Evolutionary conservation across 352 stramenopile species (phyloP).

Genomic region (Phytophthora pistaciae): DNA sequence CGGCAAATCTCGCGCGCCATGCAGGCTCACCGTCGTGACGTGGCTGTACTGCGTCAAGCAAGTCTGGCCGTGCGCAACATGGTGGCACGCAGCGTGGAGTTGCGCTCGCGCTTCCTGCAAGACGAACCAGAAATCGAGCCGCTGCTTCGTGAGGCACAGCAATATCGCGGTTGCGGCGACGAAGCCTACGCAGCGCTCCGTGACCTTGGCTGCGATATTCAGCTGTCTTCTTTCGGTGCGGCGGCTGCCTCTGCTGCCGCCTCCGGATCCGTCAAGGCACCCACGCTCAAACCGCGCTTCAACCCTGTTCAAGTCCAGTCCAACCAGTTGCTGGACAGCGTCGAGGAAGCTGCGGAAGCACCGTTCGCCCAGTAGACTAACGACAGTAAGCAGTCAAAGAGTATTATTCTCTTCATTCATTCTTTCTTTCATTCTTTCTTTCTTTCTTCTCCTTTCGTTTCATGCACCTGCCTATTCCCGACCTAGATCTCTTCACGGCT

Average conservation of each 20-base stretch:
- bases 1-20: slow-evolving; percentile 66
- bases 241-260: slow-evolving; percentile 20
- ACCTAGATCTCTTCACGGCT: slow-evolving; percentile 7
- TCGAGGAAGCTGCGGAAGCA: slow-evolving; percentile 62
- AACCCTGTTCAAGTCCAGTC: slow-evolving; percentile 76
- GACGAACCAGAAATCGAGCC: slow-evolving; percentile 73
- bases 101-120: slow-evolving; percentile 68
- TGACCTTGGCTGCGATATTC: slow-evolving; percentile 78
- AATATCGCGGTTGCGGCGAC: slow-evolving; percentile 74
- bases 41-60: slow-evolving; percentile 69
- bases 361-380: slow-evolving; percentile 44
- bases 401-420: slow-evolving; percentile 8
- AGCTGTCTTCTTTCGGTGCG: slow-evolving; percentile 64
- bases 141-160: slow-evolving; percentile 67
- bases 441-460: slow-evolving; percentile 2
- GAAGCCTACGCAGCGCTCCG: slow-evolving; percentile 83
- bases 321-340: slow-evolving; percentile 55
- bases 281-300: slow-evolving; percentile 50
- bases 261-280: slow-evolving; percentile 27
- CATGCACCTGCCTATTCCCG: slow-evolving; percentile 16
- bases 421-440: slow-evolving; percentile 7
- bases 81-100: slow-evolving; percentile 64
- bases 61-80: slow-evolving; percentile 87
- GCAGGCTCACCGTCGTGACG: slow-evolving; percentile 51
- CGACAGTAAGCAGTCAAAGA: slow-evolving; percentile 4